Evolutionary conservation across 2,329 filamentous ascomycete genomes (phyloP).

Genomic region (Pestalotiopsis sp.): DNA sequence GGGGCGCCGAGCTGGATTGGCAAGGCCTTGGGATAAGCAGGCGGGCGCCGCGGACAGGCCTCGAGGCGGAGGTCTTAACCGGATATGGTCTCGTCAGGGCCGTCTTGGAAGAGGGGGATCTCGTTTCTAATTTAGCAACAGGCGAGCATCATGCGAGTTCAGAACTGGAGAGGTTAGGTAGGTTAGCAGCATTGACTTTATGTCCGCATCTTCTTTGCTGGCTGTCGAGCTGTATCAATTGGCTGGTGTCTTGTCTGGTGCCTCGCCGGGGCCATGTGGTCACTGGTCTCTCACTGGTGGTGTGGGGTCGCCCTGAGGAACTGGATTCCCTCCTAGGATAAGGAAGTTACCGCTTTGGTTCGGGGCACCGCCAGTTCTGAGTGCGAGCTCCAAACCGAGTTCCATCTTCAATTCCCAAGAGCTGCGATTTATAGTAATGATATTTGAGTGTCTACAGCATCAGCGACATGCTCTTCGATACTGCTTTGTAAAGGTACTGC

Average conservation of each 20-base stretch:
- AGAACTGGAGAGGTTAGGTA: background rate
- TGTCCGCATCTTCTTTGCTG: background rate
- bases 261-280: background rate
- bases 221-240: background rate
- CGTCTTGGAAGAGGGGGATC: background rate
- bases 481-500: background rate
- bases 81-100: background rate
- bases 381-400: background rate
- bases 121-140: background rate
- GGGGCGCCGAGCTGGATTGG: background rate
- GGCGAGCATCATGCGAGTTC: background rate
- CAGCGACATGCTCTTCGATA: background rate
- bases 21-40: background rate
- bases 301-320: too few species aligned
- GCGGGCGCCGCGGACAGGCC: background rate
- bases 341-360: background rate
- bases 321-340: too few species aligned
- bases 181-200: background rate
- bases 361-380: background rate
- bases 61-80: background rate
- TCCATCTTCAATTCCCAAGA: background rate
- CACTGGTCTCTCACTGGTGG: background rate
- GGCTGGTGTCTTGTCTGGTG: background rate
- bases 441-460: background rate
- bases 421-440: background rate